Base-by-base conservation (phyloP, 176 grass and related monocot species). In the Aegilops longissima region DNA sequence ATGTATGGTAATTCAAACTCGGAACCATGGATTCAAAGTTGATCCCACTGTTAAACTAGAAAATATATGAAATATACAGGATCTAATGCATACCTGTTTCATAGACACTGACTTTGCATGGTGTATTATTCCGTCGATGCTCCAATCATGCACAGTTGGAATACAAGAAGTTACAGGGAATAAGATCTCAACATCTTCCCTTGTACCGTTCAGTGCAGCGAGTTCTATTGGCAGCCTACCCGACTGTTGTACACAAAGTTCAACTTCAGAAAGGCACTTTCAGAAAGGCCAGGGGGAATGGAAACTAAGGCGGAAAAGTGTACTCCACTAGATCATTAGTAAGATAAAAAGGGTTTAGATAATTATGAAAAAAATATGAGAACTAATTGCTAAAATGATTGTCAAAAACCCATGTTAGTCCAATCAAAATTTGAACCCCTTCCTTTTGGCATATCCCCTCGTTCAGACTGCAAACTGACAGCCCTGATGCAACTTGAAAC, bases 161-260 rank as follows among this genome's bases (percentile, higher is more conserved):
- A 73, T 73, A 73, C 70, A 44, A 45, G 38, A 73, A 45, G 70
- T 73, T 73, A 45, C 70, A 73, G 70, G 70, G 24, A 73, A 44
- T 73, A 73, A 73, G 11, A 73, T 73, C 70, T 73, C 70, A 44
- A 73, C 70, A 73, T 44, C 70, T 73, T 73, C 39, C 70, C 70
- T 73, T 44, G 38, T 13, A 73, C 39, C 39, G 0, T 73, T 73
- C 18, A 42, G 21, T 73, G 70, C 70, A 73, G 70, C 70, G 4
- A 73, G 13, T 70, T 70, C 31, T 36, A 70, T 70, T 70, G 66
- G 66, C 14, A 70, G 8, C 31, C 31, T 20, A 70, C 66, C 66
- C 33, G 31, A 70, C 66, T 70, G 31, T 70, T 36, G 17, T 69
- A 36, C 9, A 36, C 33, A 36, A 36, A 70, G 7, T 35, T 70